A percentile compares a stretch with the other conserved stretches of the same genome.
Evolutionary conservation across 495 filamentous ascomycete species (phyloP).

Genomic region (Letharia lupina): DNA sequence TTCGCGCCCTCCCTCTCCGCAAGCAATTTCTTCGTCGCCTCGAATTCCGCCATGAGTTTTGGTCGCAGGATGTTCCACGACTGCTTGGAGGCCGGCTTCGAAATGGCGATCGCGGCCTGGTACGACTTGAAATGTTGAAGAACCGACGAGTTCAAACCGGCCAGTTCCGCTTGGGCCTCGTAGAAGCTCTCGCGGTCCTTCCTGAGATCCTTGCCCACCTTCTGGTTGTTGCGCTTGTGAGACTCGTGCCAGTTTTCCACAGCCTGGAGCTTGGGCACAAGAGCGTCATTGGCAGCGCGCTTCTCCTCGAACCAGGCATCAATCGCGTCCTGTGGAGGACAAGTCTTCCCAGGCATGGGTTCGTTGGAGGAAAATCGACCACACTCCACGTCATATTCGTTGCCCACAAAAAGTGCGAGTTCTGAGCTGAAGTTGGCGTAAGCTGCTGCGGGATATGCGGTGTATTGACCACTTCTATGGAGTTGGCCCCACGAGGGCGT

Average conservation of each 20-base stretch:
- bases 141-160: neutral
- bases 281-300: conserved; percentile 11
- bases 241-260: conserved; percentile 24
- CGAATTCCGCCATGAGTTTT: neutral
- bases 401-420: conserved; percentile 4
- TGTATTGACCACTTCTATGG: conserved; percentile 10
- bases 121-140: conserved; percentile 21
- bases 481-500: conserved; percentile 6
- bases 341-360: neutral
- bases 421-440: conserved; percentile 13
- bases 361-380: neutral
- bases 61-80: neutral
- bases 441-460: conserved; percentile 8
- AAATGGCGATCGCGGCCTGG: conserved; percentile 18
- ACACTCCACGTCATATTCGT: neutral
- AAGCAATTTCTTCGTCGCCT: neutral
- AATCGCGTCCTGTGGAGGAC: conserved; percentile 16
- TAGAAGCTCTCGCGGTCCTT: conserved; percentile 15
- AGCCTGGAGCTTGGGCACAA: conserved; percentile 21
- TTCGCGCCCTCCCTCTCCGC: conserved; percentile 40
- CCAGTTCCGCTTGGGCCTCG: conserved; percentile 7
- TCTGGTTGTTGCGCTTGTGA: neutral
- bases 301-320: conserved; percentile 20
- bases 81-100: neutral
- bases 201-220: conserved; percentile 4